A percentile compares a stretch with the other conserved stretches of the same genome.
These are phyloP conservation scores for Suillus sp. DNA, from an alignment of 768 basidiomycete genomes.

Conservation along the genomic window DNA sequence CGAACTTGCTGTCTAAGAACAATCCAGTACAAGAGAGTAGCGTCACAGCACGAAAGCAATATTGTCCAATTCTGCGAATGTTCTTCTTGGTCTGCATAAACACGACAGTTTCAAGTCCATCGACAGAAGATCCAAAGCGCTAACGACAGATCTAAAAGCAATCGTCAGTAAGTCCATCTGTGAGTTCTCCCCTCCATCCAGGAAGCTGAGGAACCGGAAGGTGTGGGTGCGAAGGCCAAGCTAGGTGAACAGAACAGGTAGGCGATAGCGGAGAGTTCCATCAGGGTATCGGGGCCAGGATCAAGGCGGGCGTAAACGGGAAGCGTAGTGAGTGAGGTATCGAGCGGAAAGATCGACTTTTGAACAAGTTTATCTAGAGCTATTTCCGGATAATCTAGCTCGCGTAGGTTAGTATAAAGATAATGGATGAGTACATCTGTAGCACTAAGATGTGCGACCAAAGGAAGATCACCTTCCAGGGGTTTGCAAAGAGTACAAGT, in stretches of 20 bases:
- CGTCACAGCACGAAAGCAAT: neutral
- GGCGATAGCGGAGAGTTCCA: slow-evolving; percentile 34
- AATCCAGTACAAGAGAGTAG: no score
- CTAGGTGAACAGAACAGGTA: slow-evolving; percentile 31
- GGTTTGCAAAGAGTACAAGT: slow-evolving; percentile 26
- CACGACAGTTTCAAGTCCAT: neutral
- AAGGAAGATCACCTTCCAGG: slow-evolving; percentile 23
- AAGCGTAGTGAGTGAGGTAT: neutral
- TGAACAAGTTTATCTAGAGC: neutral
- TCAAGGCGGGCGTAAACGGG: slow-evolving; percentile 19
- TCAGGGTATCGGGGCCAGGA: slow-evolving; percentile 17
- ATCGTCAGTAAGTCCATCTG: neutral
- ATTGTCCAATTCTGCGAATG: neutral
- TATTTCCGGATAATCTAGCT: neutral
- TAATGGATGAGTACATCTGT: neutral
- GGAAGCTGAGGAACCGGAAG: no score
- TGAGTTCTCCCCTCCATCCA: neutral
- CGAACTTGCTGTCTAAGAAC: neutral
- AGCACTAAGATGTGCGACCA: neutral
- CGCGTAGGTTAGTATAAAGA: neutral
- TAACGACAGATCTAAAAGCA: neutral
- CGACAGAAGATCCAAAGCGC: neutral
- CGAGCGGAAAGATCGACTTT: slow-evolving; percentile 2
- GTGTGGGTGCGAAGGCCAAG: neutral
- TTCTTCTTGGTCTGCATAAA: neutral